Evolutionary conservation across 305 asterid genomes (phyloP).

Genomic region (Solanum hybrid): DNA sequence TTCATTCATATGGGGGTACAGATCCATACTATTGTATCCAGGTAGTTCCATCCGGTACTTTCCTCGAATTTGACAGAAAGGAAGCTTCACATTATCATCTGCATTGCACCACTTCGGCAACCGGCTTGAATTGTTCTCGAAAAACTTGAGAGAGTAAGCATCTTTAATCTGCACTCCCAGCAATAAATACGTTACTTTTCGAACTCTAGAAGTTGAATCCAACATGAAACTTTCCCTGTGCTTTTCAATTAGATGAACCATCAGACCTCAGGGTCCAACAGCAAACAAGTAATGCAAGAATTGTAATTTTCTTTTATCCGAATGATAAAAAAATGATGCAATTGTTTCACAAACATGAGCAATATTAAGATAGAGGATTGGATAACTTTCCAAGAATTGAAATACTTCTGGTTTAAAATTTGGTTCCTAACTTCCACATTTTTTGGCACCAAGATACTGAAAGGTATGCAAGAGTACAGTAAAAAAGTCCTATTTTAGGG

Average conservation of each 20-base stretch:
- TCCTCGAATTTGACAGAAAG: conserved; percentile 76
- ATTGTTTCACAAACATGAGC: background rate
- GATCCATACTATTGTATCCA: conserved; percentile 63
- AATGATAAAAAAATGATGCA: background rate
- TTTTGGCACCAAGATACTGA: background rate
- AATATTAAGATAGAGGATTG: background rate
- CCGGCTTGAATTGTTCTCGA: conserved; percentile 31
- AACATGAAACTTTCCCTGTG: background rate
- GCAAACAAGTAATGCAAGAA: background rate
- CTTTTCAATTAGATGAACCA: background rate
- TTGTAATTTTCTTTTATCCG: background rate
- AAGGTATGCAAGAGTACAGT: background rate
- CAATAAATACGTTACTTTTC: background rate
- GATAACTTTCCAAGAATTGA: background rate
- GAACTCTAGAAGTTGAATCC: background rate
- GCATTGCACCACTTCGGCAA: conserved; percentile 49
- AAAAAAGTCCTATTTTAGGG: background rate
- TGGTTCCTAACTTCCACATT: background rate
- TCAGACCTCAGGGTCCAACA: background rate
- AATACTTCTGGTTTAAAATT: background rate
- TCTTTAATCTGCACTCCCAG: conserved; percentile 37
- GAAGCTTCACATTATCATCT: conserved; percentile 37
- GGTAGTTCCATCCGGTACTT: conserved; percentile 82
- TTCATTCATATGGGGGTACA: conserved; percentile 81
- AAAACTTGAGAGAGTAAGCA: conserved; percentile 33